Evolutionary conservation across 768 basidiomycete species (phyloP).

Genomic region (Lentinula raphanica): DNA sequence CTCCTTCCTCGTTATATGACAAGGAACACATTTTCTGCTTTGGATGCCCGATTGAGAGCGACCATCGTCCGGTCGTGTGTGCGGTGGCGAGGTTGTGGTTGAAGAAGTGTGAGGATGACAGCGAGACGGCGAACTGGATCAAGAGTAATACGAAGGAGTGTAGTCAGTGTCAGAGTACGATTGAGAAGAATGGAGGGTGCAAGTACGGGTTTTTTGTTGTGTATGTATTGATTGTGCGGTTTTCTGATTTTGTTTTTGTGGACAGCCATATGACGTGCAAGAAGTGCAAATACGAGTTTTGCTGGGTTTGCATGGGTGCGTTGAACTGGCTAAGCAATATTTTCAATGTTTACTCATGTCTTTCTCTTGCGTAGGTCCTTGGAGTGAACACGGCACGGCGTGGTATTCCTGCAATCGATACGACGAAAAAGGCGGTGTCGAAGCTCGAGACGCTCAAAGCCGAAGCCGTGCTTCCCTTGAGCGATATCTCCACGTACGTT

Average conservation of each 20-base stretch:
- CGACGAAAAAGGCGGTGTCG: conserved; percentile 85
- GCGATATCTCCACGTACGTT: conserved; percentile 88
- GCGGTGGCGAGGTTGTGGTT: conserved; percentile 87
- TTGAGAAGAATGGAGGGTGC: conserved; percentile 99
- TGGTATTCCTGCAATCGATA: conserved; percentile 99
- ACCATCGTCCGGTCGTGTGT: conserved; percentile 92
- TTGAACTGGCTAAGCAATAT: conserved; percentile 9
- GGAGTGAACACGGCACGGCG: conserved; percentile 94
- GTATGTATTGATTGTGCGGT: neutral
- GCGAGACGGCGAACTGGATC: conserved; percentile 99
- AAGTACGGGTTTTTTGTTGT: conserved; percentile 60
- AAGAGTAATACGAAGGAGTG: conserved; percentile 99
- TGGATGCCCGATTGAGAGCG: conserved; percentile 82
- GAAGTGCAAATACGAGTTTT: conserved; percentile 98
- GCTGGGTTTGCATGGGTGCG: conserved; percentile 98
- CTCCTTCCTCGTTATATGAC: conserved; percentile 17
- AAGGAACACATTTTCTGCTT: conserved; percentile 87
- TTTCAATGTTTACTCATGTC: conserved; percentile 13
- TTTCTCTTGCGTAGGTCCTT: conserved; percentile 61
- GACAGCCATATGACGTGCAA: conserved; percentile 98
- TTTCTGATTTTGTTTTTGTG: neutral
- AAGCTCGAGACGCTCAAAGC: conserved; percentile 89
- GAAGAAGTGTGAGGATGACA: conserved; percentile 96
- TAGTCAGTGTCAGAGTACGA: conserved; percentile 91
- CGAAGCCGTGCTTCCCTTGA: conserved; percentile 87